phyloP scores from a whole-genome alignment of 129 eudicot genomes.

The Ambrosia artemisiifolia region DNA sequence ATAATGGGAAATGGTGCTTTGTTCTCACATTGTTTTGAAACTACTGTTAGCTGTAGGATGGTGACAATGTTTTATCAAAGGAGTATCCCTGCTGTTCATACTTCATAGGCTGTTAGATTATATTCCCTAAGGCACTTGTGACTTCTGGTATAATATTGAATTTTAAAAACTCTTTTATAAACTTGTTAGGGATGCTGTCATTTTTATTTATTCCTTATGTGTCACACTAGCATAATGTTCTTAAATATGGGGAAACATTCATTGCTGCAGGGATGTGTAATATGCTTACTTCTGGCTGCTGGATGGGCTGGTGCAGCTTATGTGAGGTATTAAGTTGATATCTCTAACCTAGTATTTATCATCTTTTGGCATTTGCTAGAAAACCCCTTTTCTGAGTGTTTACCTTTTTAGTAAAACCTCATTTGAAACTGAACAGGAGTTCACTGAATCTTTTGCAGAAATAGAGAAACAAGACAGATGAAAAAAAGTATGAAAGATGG shows the following conservation, averaged over 20 bases:
- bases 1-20: neutral
- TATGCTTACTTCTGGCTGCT: conserved; percentile 77
- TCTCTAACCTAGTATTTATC: neutral
- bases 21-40: neutral
- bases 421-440: neutral
- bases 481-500: conserved; percentile 59
- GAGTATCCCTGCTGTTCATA: neutral
- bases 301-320: conserved; percentile 98
- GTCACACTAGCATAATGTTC: conserved; percentile 3
- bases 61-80: conserved; percentile 2
- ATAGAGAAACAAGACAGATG: conserved; percentile 75
- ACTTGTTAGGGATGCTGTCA: neutral
- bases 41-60: conserved; percentile 8
- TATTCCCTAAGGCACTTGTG: conserved; percentile 2
- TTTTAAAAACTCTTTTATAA: neutral
- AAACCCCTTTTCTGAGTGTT: neutral
- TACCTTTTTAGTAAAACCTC: neutral
- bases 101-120: neutral
- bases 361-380: conserved; percentile 9
- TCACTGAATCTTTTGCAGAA: conserved; percentile 43
- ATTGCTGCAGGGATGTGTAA: conserved; percentile 72
- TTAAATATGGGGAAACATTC: conserved; percentile 4
- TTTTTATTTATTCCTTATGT: neutral
- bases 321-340: conserved; percentile 65
- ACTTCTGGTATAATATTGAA: neutral